Evolutionary conservation across 202 grass and related monocot species (phyloP), one percentile per base, ranked within the genome.

Genomic region (Hordeum pubiflorum): DNA sequence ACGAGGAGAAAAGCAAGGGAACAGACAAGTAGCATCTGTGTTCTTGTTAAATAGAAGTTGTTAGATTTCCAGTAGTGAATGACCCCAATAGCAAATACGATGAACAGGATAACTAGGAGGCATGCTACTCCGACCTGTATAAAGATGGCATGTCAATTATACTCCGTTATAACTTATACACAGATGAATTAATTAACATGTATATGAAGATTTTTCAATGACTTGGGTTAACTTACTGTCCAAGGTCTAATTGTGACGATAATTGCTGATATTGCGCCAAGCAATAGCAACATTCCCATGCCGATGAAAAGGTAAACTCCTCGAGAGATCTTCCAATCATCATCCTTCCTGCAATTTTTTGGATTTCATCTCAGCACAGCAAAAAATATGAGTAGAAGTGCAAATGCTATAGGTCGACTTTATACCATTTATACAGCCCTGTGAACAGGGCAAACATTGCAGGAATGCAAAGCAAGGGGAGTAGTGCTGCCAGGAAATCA

Each of bases 11-110:
- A 91, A 77, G 90, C 96, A 88, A 99, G 81, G 71, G 91, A 93
- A 69, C 90, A 93, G 85, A 99, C 92, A 18, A 99, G 81, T 54
- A 93, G 63, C 96, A 93, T 99, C 68, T 99, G 96, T 27, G 89
- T 90, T 72, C 96, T 93, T 68, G 96, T 99, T 87, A 99, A 86
- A 89, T 93, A 99, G 88, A 99, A 99, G 80, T 95, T 99, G 81
- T 99, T 99, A 32, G 90, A 99, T 84, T 93, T 83, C 96, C 96
- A 99, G 75, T 95, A 99, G 78, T 99, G 96, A 69, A 92, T 88
- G 79, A 96, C 96, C 60, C 89, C 90, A 64, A 99, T 93, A 86
- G 91, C 90, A 88, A 99, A 93, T 61, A 91, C 84, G 75, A 99
- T 60, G 86, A 99, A 89, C 73, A 99, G 78, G 74, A 93, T 89